A percentile compares a stretch with the other conserved stretches of the same genome.
Evolutionary conservation across 1,139 yeast genomes (phyloP).

Genomic region (Suhomyces panamericanus): DNA sequence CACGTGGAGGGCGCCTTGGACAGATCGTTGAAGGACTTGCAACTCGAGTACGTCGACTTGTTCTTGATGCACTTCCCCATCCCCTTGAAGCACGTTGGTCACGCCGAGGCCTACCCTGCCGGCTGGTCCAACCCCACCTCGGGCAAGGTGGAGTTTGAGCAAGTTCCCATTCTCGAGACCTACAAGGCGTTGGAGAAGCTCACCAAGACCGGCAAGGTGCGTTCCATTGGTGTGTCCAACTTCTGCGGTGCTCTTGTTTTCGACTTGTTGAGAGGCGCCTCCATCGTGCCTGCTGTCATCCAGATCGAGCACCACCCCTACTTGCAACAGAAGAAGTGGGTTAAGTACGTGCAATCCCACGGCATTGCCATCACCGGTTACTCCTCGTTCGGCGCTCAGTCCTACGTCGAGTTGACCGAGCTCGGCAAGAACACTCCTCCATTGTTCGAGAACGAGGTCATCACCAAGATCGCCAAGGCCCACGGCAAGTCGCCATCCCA

Average conservation of each 20-base stretch:
- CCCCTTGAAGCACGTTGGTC: slow-evolving; percentile 69
- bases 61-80: slow-evolving; percentile 82
- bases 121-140: slow-evolving; percentile 62
- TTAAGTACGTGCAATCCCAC: slow-evolving; percentile 60
- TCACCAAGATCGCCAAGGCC: slow-evolving; percentile 53
- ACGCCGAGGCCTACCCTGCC: slow-evolving; percentile 76
- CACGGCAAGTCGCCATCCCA: slow-evolving; percentile 60
- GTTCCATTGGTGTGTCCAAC: slow-evolving; percentile 83
- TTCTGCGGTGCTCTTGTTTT: slow-evolving; percentile 68
- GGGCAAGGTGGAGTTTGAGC: slow-evolving; percentile 56
- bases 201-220: slow-evolving; percentile 59
- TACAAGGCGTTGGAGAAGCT: slow-evolving; percentile 76
- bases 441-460: slow-evolving; percentile 54
- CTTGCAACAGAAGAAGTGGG: slow-evolving; percentile 70
- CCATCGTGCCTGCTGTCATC: slow-evolving; percentile 73
- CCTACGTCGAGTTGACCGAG: slow-evolving; percentile 59
- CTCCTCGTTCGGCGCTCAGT: slow-evolving; percentile 82
- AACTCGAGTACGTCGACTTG: slow-evolving; percentile 69
- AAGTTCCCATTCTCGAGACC: slow-evolving; percentile 73
- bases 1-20: slow-evolving; percentile 58
- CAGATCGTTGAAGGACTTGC: slow-evolving; percentile 62
- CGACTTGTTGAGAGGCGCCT: slow-evolving; percentile 72
- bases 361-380: slow-evolving; percentile 78
- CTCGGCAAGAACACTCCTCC: slow-evolving; percentile 54
- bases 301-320: slow-evolving; percentile 95